Conservation (phyloP, 768 basidiomycete genomes). For the Grammothele lineata region DNA sequence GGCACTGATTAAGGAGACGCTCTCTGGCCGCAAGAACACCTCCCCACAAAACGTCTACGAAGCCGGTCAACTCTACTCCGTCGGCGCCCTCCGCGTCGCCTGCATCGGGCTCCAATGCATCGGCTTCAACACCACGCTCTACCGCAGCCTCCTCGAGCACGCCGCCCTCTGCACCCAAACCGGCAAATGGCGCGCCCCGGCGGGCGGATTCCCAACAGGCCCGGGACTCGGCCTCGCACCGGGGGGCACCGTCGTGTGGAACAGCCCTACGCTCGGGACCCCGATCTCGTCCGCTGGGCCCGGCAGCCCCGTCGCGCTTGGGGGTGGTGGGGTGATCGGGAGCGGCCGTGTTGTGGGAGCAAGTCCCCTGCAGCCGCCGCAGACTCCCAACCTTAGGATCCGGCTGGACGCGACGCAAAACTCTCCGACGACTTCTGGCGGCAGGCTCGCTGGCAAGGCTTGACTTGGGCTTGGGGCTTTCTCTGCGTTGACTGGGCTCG, state of each 20-base stretch:
- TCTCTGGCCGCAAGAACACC: slow-evolving; percentile 65
- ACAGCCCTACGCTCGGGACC: too few species aligned
- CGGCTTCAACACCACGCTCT: slow-evolving; percentile 67
- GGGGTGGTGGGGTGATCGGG: background rate
- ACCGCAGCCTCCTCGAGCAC: slow-evolving; percentile 62
- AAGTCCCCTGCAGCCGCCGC: background rate
- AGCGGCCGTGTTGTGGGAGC: background rate
- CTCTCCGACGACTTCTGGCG: background rate
- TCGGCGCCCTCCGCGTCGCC: slow-evolving; percentile 67
- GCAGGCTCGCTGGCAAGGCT: background rate
- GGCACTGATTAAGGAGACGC: slow-evolving; percentile 66
- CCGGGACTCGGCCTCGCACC: background rate
- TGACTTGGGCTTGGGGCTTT: background rate
- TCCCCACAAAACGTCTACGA: slow-evolving; percentile 80
- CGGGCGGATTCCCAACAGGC: slow-evolving; percentile 1
- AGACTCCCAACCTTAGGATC: background rate
- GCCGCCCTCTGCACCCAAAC: slow-evolving; percentile 40
- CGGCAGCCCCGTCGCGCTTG: background rate
- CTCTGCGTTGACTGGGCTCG: too few species aligned
- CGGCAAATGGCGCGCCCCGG: slow-evolving; percentile 24
- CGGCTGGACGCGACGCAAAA: background rate
- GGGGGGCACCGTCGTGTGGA: too few species aligned
- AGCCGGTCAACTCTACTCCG: slow-evolving; percentile 64
- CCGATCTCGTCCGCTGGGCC: background rate
- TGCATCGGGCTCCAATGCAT: slow-evolving; percentile 75